Conservation (phyloP, 2,329 filamentous ascomycete genomes). For the Aspergillus arachidicola region DNA sequence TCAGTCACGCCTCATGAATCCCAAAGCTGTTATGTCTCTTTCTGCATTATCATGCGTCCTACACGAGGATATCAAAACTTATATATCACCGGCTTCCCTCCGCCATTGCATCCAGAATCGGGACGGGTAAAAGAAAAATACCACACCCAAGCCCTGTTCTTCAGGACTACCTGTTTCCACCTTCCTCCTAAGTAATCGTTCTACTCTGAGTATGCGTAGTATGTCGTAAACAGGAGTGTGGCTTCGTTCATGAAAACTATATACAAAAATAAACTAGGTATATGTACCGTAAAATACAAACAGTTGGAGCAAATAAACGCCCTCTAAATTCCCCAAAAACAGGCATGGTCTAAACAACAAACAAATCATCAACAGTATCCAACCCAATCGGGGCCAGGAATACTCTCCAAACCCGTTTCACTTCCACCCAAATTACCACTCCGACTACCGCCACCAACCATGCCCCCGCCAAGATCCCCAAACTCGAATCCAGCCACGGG, state of each 20-base stretch:
- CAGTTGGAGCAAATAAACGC: neutral
- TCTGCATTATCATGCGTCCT: neutral
- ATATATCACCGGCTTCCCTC: neutral
- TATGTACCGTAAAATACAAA: neutral
- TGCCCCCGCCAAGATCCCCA: conserved; percentile 26
- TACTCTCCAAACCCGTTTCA: conserved; percentile 10
- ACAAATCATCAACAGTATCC: conserved; percentile 15
- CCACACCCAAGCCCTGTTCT: neutral
- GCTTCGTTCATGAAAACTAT: neutral
- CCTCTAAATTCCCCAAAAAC: neutral
- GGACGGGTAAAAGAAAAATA: neutral
- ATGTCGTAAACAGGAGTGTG: neutral
- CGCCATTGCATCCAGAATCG: neutral
- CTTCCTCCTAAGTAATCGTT: neutral
- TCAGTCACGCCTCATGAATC: conserved; percentile 43
- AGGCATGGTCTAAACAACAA: neutral
- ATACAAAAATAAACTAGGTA: neutral
- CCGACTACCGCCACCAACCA: conserved; percentile 5
- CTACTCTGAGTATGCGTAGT: neutral
- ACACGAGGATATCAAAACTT: neutral
- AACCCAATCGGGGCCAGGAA: conserved; percentile 18
- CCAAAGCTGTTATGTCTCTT: conserved; percentile 27
- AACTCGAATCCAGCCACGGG: conserved; percentile 39
- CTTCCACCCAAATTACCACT: conserved; percentile 11
- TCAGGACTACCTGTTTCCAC: neutral